A percentile compares a stretch with the other conserved stretches of the same genome.
phyloP scores from a whole-genome alignment of 768 basidiomycete species.

The Lentinula sp. region DNA sequence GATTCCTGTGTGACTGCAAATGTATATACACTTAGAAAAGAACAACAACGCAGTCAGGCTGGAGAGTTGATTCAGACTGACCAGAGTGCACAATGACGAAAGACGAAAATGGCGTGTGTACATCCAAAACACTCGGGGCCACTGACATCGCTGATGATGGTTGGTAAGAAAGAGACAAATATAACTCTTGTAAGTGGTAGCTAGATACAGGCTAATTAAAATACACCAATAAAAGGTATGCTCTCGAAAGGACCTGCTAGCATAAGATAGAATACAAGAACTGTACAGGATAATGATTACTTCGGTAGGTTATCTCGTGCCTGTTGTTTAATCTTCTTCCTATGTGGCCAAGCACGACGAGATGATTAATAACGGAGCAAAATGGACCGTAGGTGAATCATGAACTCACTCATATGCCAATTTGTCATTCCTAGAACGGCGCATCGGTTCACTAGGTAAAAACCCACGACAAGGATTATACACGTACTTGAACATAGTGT shows the following conservation, averaged over 20 bases:
- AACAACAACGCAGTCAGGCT: neutral
- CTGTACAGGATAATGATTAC: conserved; percentile 29
- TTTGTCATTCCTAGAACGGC: conserved; percentile 74
- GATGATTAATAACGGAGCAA: neutral
- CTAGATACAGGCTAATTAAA: neutral
- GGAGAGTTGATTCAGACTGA: conserved; percentile 23
- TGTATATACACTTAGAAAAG: neutral
- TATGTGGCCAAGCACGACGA: conserved; percentile 18
- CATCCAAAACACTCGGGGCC: conserved; percentile 49
- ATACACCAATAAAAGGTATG: neutral
- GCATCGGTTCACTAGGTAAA: neutral
- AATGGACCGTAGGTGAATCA: neutral
- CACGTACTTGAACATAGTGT: conserved; percentile 96
- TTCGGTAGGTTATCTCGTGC: conserved; percentile 89
- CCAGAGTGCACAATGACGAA: conserved; percentile 73
- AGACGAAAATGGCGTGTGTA: conserved; percentile 74
- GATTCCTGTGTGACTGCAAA: conserved; percentile 63
- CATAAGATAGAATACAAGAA: conserved; percentile 6
- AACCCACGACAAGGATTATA: neutral
- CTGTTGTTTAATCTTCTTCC: conserved; percentile 77
- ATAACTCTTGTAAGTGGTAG: too few species aligned
- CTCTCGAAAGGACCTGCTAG: neutral
- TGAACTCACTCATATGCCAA: conserved; percentile 79
- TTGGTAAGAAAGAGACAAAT: neutral
- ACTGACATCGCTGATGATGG: conserved; percentile 17